phyloP scores from a whole-genome alignment of 371 early-diverging fungal species.

The Zychaea mexicana region DNA sequence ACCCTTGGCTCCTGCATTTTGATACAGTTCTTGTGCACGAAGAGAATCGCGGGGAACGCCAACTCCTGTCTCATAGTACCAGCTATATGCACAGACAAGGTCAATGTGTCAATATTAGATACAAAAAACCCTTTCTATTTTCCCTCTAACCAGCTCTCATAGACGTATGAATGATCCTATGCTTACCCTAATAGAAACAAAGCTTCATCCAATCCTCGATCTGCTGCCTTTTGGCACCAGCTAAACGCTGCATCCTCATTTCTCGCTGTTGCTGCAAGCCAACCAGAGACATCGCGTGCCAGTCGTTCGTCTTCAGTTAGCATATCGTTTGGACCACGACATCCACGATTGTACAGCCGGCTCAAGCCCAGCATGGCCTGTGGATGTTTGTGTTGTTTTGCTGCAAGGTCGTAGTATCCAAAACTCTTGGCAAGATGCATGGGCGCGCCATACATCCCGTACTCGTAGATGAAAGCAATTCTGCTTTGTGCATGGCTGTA shows the following conservation, averaged over 20 bases:
- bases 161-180: too few species aligned
- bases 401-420: conserved; percentile 31
- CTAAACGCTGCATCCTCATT: conserved; percentile 53
- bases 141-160: too few species aligned
- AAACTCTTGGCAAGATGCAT: conserved; percentile 29
- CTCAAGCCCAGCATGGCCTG: conserved; percentile 40
- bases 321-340: conserved; percentile 30
- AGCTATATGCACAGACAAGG: too few species aligned
- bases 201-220: conserved; percentile 34
- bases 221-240: conserved; percentile 48
- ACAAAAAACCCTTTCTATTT: too few species aligned
- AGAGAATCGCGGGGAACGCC: conserved; percentile 37
- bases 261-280: conserved; percentile 24
- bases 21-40: conserved; percentile 32
- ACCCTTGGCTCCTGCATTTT: conserved; percentile 35
- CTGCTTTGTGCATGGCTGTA: conserved; percentile 29
- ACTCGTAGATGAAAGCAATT: conserved; percentile 31
- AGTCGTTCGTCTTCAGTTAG: conserved; percentile 22
- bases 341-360: conserved; percentile 36
- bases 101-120: too few species aligned
- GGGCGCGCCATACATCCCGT: conserved; percentile 27
- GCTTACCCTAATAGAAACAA: conserved; percentile 42
- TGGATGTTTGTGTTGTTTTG: conserved; percentile 7
- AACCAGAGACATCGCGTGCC: conserved; percentile 38
- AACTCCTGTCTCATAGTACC: conserved; percentile 52